phyloP scores from a whole-genome alignment of 768 basidiomycete species.

The Tricholoma terreum region DNA sequence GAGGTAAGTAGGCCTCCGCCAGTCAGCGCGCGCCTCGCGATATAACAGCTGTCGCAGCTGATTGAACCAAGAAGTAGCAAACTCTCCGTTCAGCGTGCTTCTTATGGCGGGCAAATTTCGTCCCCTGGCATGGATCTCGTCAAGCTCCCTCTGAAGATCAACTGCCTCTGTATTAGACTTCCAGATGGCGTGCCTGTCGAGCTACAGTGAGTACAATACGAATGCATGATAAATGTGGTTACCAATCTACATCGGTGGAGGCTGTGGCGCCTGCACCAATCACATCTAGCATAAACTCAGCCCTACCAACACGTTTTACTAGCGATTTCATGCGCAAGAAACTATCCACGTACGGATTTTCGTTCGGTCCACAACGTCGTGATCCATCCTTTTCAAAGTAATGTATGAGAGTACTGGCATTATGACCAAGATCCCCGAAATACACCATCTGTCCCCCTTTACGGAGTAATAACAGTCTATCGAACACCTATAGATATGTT shows the following conservation, averaged over 20 bases:
- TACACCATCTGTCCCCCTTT: slow-evolving; percentile 77
- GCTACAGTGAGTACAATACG: slow-evolving; percentile 27
- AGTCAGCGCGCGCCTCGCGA: slow-evolving; percentile 46
- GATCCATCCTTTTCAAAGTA: slow-evolving; percentile 77
- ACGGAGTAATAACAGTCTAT: slow-evolving; percentile 70
- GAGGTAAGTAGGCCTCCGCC: slow-evolving; percentile 58
- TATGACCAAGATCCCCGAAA: slow-evolving; percentile 67
- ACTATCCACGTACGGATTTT: slow-evolving; percentile 61
- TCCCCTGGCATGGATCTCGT: slow-evolving; percentile 48
- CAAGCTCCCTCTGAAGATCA: slow-evolving; percentile 33
- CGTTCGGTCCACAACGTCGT: slow-evolving; percentile 54
- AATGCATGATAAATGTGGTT: slow-evolving; percentile 32
- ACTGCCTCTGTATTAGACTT: slow-evolving; percentile 38
- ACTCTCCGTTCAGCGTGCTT: slow-evolving; percentile 39
- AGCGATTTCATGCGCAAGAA: background rate
- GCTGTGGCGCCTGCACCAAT: slow-evolving; percentile 73
- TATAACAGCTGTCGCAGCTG: slow-evolving; percentile 43
- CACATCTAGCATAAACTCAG: slow-evolving; percentile 64
- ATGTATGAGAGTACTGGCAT: slow-evolving; percentile 58
- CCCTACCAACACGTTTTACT: slow-evolving; percentile 29
- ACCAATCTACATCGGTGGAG: slow-evolving; percentile 52
- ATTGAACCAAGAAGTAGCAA: slow-evolving; percentile 51
- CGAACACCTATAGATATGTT: slow-evolving; percentile 51
- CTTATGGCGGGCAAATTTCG: slow-evolving; percentile 34
- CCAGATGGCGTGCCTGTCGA: slow-evolving; percentile 37